Conservation (phyloP, 1,284 basidiomycete species). For the Puccinia polysora region DNA sequence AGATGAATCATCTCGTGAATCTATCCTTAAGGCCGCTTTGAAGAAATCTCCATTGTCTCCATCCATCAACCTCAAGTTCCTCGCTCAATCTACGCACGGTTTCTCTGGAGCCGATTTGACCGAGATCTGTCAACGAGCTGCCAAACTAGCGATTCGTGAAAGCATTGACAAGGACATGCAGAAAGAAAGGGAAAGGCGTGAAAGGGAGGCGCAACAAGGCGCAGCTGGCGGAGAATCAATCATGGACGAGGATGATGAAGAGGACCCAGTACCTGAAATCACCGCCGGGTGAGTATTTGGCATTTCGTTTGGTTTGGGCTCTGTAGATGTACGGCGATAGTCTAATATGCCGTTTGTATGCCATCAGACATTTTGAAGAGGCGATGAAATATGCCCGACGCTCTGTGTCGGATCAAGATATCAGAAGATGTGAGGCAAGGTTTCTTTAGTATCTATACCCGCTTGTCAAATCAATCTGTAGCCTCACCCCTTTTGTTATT, state of each 20-base stretch:
- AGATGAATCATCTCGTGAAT: constrained; percentile 83
- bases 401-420: constrained; percentile 88
- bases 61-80: constrained; percentile 79
- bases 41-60: constrained; percentile 85
- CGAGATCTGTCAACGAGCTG: constrained; percentile 95
- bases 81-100: constrained; percentile 90
- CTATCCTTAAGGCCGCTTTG: constrained; percentile 83
- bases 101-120: constrained; percentile 99
- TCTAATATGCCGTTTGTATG: background rate
- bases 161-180: constrained; percentile 91
- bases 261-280: constrained; percentile 93
- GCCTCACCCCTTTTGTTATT: constrained; percentile 42
- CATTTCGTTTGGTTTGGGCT: too few species aligned
- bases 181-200: constrained; percentile 71
- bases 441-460: background rate
- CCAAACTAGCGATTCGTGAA: constrained; percentile 91
- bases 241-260: constrained; percentile 69
- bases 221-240: constrained; percentile 62
- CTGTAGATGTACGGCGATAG: constrained; percentile 55
- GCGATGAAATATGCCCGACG: constrained; percentile 87
- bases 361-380: constrained; percentile 77
- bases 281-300: constrained; percentile 62
- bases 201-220: constrained; percentile 62
- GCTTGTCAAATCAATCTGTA: background rate
- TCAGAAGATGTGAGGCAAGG: constrained; percentile 84